Base-by-base conservation (phyloP, 305 asterid genomes). In the Rubia peregrina region DNA sequence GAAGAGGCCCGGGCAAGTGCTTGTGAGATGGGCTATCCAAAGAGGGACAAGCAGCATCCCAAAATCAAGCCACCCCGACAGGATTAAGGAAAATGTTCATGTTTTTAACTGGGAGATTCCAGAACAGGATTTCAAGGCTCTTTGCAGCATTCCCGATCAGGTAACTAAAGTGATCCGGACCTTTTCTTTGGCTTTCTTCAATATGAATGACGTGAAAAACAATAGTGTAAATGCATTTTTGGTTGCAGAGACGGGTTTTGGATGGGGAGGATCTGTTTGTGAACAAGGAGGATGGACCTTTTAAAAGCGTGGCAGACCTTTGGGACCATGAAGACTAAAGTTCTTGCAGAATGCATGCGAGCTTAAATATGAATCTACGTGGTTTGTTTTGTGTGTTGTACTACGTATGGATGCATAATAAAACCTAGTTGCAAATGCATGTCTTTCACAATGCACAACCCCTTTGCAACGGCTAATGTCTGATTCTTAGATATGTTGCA, bases 21-120 rank as follows among this genome's bases (percentile, higher is more conserved):
- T 88, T 3, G 83, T 85, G 74, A 87, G 85, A 72, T 88, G 97
- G 95, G 91, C 88, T 19, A 42, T 90, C 24, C 91, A 88, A 26
- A 86, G 97, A 76, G 91, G 93, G 24, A 90, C 95, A 0, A 83
- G 87, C 65, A 73, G 89, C 24, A 85, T 90, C 24, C 95, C 95
- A 1, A 88, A 86, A 76, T 86, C 95, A 2, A 80, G 71, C 53
- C 72, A 80, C 70, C 22, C 80, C 3, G 84, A 85, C 2, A 79
- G 89, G 76, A 88, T 90, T 64, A 75, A 77, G 30, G 90, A 90
- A 76, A 90, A 90, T 63, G 67, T 83, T n/a, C 80, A 73, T 11
- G 89, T 90, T 3, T 87, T 87, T 69, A 61, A 78, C 0, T 88
- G 95, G 90, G 87, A 81, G 65, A 74, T 90, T 16, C 92, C 97